phyloP scores from a whole-genome alignment of 768 basidiomycete genomes.

The Rhodotorula sphaerocarpa region DNA sequence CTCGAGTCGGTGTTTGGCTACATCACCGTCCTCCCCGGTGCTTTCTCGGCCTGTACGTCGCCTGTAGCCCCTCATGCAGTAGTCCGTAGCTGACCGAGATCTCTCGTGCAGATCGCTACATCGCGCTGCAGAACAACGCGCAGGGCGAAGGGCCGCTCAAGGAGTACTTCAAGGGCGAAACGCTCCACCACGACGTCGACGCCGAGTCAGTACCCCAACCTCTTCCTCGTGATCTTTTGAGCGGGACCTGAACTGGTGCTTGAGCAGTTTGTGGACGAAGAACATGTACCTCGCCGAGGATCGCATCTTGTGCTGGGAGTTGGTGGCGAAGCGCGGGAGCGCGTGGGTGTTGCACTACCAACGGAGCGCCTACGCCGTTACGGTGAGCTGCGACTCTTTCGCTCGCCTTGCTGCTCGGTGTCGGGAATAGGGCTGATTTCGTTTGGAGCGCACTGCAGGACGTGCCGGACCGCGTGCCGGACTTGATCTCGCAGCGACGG shows the following conservation, averaged over 20 bases:
- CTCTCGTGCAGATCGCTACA: constrained; percentile 46
- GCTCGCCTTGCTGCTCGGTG: background rate
- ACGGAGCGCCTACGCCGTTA: constrained; percentile 75
- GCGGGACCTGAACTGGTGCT: background rate
- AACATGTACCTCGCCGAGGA: constrained; percentile 91
- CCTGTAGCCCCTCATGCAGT: constrained; percentile 54
- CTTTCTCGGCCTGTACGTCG: constrained; percentile 69
- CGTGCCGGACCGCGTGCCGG: constrained; percentile 51
- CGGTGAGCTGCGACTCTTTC: constrained; percentile 52
- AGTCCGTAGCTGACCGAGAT: background rate
- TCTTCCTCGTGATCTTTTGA: constrained; percentile 44
- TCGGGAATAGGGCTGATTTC: background rate
- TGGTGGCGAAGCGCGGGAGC: constrained; percentile 84
- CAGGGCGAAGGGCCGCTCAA: constrained; percentile 78
- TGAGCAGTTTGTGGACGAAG: constrained; percentile 73
- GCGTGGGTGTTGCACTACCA: constrained; percentile 94
- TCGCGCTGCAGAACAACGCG: constrained; percentile 78
- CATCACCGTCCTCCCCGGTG: constrained; percentile 70
- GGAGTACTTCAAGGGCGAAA: constrained; percentile 96
- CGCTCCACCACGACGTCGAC: constrained; percentile 51
- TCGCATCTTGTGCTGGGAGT: constrained; percentile 85
- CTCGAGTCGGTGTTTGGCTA: constrained; percentile 78
- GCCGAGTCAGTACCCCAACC: constrained; percentile 4
- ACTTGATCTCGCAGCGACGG: constrained; percentile 86
- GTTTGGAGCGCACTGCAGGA: constrained; percentile 23